Base-by-base conservation (phyloP, 2,329 filamentous ascomycete species). In the Fusarium sp. region DNA sequence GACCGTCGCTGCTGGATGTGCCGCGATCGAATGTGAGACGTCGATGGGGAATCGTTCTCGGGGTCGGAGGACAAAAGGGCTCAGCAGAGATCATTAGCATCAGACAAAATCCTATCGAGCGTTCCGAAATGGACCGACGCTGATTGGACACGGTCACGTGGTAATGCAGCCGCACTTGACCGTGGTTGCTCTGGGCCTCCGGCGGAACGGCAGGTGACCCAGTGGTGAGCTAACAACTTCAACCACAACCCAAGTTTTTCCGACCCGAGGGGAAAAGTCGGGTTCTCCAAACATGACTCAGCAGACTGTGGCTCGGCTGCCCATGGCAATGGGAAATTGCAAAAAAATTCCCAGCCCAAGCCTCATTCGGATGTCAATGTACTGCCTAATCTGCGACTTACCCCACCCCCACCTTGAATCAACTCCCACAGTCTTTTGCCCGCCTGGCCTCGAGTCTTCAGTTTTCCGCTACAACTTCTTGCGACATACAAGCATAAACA, bases 121-220 rank as follows among this genome's bases (percentile, higher is more conserved):
- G 81, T 82, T 84, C 82, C 82, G 81, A 84, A 84, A 84, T 84
- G 82, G 82, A 76, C 82, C 80, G 81, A 79, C 73, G 82, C 82
- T 84, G 82, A 85, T 85, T 84, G 83, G 83, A 71, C 63, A 27
- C 37, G 54, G 74, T 84, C 83, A 84, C 82, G 82, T 84, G 82
- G 14, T 54, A 6, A 20, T 24, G 7, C 27, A 66, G 54, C 63
- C 62, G 72, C 57, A 41, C 61, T 35, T 14, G 22, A 27, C 56
- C 56, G 43, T 37, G 56, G 31, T 71, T 77, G 77, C 66, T 77
- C 33, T 64, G 60, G 64, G 69, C 69, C 65, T 61, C 60, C 74
- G 74, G 75, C 68, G 68, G 66, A 70, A 63, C 71, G 67, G 69
- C 72, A 71, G 64, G 68, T 75, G 60, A 37, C 35, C 35, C 33